These are phyloP conservation scores for Plasmodium coatneyi DNA, from an alignment of 169 alveolate genomes.

Conservation along the genomic window DNA sequence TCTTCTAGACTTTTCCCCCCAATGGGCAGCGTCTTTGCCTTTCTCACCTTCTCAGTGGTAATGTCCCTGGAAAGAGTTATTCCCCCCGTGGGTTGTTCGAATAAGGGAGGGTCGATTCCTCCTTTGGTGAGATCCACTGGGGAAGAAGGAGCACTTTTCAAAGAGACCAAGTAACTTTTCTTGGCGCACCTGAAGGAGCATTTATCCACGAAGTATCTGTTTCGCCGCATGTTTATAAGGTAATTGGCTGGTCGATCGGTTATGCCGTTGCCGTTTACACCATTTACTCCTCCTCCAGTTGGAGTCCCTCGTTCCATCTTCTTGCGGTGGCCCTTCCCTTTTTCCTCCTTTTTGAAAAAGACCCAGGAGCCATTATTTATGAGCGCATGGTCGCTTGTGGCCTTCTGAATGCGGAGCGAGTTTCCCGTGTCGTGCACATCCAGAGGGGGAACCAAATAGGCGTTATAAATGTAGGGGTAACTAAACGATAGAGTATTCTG, in stretches of 20 bases:
- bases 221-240: slow-evolving; percentile 10
- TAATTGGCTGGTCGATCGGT: background rate
- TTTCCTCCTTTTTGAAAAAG: slow-evolving; percentile 15
- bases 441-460: slow-evolving; percentile 57
- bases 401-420: slow-evolving; percentile 57
- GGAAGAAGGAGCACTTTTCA: background rate
- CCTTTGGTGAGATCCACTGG: background rate
- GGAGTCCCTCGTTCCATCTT: background rate
- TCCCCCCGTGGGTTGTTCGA: background rate
- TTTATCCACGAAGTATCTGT: slow-evolving; percentile 27
- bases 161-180: background rate
- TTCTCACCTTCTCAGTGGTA: background rate
- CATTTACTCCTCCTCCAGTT: background rate
- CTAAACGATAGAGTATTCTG: slow-evolving; percentile 31
- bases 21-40: background rate
- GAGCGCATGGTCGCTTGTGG: slow-evolving; percentile 44
- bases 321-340: background rate
- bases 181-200: background rate
- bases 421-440: slow-evolving; percentile 21
- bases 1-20: background rate
- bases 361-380: slow-evolving; percentile 67
- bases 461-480: slow-evolving; percentile 68
- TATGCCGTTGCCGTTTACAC: background rate
- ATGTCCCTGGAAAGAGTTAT: background rate
- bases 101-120: background rate